Base-by-base conservation (phyloP, 495 filamentous ascomycete species). In the Geoglossum glabrum region DNA sequence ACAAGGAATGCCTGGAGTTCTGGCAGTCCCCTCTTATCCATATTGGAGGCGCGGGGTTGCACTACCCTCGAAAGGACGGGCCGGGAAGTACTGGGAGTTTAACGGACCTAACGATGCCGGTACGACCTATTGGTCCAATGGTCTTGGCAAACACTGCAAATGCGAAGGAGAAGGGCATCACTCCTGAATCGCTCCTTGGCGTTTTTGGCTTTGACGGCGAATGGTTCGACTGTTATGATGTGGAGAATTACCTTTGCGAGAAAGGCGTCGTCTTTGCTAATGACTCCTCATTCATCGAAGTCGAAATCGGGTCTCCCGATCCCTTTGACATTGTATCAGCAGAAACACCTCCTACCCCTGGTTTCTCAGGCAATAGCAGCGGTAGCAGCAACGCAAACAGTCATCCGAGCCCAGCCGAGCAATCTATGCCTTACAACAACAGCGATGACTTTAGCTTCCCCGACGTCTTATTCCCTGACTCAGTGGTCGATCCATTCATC, bases 141-240 rank as follows among this genome's bases (percentile, higher is more conserved):
- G 58, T 64, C 9, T 60, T 57, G 4, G 54, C 62, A 30, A 33
- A 62, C 21, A 63, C 56, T 30, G 34, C 56, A 23, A 56, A 74
- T 43, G 61, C 60, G 33, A 68, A 71, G 34, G 65, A 66, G 13
- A 45, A 72, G 13, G 66, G 67, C 15, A 26, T 56, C 10, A 33
- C 54, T 10, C 33, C 54, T 3, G 54, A 56, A 19, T 17, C 5
- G 54, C 4, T 56, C 54, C 56, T 63, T 9, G 61, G 63, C 47
- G 57, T 63, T 3, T 61, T 52, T 0, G 68, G 66, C 17, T 69
- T 67, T 64, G 73, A 79, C 40, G 82, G 84, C 25, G 83, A 86
- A 54, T 90, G 82, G 75, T 83, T 84, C 61, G 83, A 88, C 61
- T 72, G 81, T 5, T 72, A 79, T 51, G 86, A 89, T 62, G 79